Base-by-base conservation (phyloP, 1,284 basidiomycete genomes). In the Omphalotus olearius region DNA sequence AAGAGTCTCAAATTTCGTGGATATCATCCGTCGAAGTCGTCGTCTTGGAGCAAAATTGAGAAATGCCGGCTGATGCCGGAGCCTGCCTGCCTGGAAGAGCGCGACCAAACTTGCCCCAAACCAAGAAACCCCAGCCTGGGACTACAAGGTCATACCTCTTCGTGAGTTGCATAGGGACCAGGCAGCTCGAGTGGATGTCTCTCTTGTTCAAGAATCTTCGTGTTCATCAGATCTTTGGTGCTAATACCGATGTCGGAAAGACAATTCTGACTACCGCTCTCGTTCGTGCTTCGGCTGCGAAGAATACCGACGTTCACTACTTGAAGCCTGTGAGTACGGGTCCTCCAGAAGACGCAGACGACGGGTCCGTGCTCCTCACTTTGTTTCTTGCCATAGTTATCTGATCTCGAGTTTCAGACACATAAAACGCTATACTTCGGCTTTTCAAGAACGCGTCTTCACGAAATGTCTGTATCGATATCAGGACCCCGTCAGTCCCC, bases 291-390 rank as follows among this genome's bases (percentile, higher is more conserved):
- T 90, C 90, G 18, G 83, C 83, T 0, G 63, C 68, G 0, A 68
- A 62, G 25, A 73, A 71, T 14, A 62, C 65, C 35, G 39, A 20
- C 9, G 86, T 90, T 0, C 88, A 83, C 60, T 97, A 97, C 63
- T 72, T 97, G 55, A 98, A 97, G 64, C 94, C 93, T 0, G 83
- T 96, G 56, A 94, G 91, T 64, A 95, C 94, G 0, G 93, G 94
- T 1, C 75, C 85, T 0, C 72, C 79, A n/a, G 68, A 79, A 23
- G 85, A 91, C 56, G 89, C 91, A 16, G 93, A 97, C 65, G 88
- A 92, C 58, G 72, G 71, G 93, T 95, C 61, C 59, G 82, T 69
- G 26, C 45, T 39, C 38, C 25, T 13, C 38, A 1, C 13, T 7
- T 2, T 33, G 13, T 17, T 17, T n/a, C 46, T 23, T 30, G 6